Conservation (phyloP, 1,284 basidiomycete species). For the Meripilus lineatus region DNA sequence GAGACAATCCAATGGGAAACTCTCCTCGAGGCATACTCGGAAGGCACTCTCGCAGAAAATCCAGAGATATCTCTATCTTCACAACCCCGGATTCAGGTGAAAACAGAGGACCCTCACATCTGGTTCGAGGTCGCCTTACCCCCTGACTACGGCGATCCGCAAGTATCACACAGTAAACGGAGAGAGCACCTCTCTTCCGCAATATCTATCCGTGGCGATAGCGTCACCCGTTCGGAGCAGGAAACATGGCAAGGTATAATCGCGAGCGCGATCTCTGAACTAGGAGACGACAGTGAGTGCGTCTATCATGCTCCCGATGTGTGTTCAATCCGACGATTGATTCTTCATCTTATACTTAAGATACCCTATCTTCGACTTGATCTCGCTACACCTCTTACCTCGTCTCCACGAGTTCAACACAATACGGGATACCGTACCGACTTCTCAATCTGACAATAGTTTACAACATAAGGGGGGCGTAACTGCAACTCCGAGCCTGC, state of each 20-base stretch:
- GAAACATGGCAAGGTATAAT: slow-evolving; percentile 45
- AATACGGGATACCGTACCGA: slow-evolving; percentile 10
- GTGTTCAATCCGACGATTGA: too few species aligned
- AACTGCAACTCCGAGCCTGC: not conserved
- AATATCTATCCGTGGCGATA: slow-evolving; percentile 43
- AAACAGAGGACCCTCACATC: slow-evolving; percentile 27
- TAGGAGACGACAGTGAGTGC: slow-evolving; percentile 45
- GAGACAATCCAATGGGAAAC: slow-evolving; percentile 30
- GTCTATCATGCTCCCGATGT: slow-evolving; percentile 19
- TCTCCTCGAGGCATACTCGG: slow-evolving; percentile 27
- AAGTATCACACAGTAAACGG: too few species aligned
- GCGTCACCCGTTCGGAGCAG: slow-evolving; percentile 45
- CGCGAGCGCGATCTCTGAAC: slow-evolving; percentile 34
- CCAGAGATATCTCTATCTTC: slow-evolving; percentile 4
- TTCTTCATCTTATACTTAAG: slow-evolving; percentile 27
- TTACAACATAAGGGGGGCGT: too few species aligned
- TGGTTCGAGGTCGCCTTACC: slow-evolving; percentile 41
- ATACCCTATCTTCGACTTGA: slow-evolving; percentile 55
- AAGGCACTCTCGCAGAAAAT: slow-evolving; percentile 8
- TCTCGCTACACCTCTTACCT: slow-evolving; percentile 56
- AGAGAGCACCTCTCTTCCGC: not conserved
- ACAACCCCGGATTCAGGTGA: slow-evolving; percentile 32
- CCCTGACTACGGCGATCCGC: slow-evolving; percentile 6
- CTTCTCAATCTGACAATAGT: too few species aligned
- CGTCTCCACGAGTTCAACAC: slow-evolving; percentile 39